Base-by-base conservation (phyloP, 352 stramenopile species). In the Globisporangium splendens region DNA sequence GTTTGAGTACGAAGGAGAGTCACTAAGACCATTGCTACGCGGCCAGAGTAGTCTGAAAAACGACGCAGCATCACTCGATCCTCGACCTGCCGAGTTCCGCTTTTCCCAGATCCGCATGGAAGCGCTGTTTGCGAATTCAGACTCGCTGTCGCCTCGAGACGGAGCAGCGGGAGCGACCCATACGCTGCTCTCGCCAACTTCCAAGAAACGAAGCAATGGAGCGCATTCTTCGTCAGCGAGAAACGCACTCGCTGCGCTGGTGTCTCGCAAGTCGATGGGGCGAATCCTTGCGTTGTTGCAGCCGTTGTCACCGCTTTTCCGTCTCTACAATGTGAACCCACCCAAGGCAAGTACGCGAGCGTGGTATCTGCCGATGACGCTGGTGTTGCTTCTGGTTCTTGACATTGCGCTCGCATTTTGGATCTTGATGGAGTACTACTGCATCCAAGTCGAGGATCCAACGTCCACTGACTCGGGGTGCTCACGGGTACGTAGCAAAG, bases 381-480 rank as follows among this genome's bases (percentile, higher is more conserved):
- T 92, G 64, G 66, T 95, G 0, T n/a, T 83, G 28, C 63, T 93
- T 7, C 50, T 95, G n/a, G 68, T 89, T 21, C 60, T 70, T 15
- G 86, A 95, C 50, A 74, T 82, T 56, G 70, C 77, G 14, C 63
- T 86, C 52, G 70, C 74, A 12, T 88, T 93, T 59, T 91, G 76
- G 77, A 77, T 92, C 41, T 56, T 92, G 39, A 82, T 93, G 59
- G 79, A 95, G 66, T 95, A 84, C 50, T 93, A 89, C 66, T 95
- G 86, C 66, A 72, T 95, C 51, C 86, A 95, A 89, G 75, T 95
- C 42, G 72, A 83, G 8, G 82, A 93, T 47, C 86, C 86, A 14
- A 93, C 79, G 18, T 54, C 70, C 18, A 56, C 81, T 46, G 77
- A 93, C 59, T 80, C 79, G 11, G 86, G 83, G 4, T 95, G 83